A percentile compares a stretch with the other conserved stretches of the same genome.
phyloP scores from a whole-genome alignment of 2,329 filamentous ascomycete species.

The Thelonectria rubi region DNA sequence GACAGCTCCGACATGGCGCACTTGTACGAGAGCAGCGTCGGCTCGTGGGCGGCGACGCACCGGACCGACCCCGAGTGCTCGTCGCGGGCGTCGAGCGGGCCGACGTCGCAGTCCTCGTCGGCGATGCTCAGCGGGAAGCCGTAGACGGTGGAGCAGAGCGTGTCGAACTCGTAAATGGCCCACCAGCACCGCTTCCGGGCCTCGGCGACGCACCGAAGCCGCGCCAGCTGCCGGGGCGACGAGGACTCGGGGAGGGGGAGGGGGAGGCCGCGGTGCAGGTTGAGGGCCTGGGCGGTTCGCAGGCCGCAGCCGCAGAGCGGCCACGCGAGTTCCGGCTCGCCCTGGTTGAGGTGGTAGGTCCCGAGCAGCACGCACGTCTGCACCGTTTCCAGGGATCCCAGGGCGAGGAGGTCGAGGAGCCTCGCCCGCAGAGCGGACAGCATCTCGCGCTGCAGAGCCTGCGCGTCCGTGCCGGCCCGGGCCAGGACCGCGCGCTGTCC shows the following conservation, averaged over 20 bases:
- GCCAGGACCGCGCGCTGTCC: slow-evolving; percentile 5
- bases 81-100: slow-evolving; percentile 41
- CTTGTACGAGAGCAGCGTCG: slow-evolving; percentile 35
- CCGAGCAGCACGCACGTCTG: slow-evolving; percentile 49
- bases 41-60: neutral
- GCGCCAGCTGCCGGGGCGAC: neutral
- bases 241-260: neutral
- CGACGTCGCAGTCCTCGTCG: slow-evolving; percentile 46
- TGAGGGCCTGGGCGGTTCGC: slow-evolving; percentile 48
- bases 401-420: slow-evolving; percentile 28
- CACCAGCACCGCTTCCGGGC: slow-evolving; percentile 51
- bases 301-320: slow-evolving; percentile 50
- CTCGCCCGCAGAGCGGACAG: slow-evolving; percentile 7
- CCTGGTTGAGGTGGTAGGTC: slow-evolving; percentile 50
- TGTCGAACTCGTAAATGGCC: slow-evolving; percentile 53
- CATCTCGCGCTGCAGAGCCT: slow-evolving; percentile 9
- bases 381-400: slow-evolving; percentile 43
- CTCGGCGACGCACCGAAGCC: slow-evolving; percentile 28
- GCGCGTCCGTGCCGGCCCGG: neutral
- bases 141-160: slow-evolving; percentile 52
- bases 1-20: slow-evolving; percentile 37
- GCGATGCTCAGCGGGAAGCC: slow-evolving; percentile 48
- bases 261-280: slow-evolving; percentile 39
- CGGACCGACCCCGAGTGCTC: slow-evolving; percentile 21
- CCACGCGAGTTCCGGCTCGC: slow-evolving; percentile 49